These are phyloP conservation scores for Fomitopsis palustris DNA, from an alignment of 1,284 basidiomycete genomes.

Conservation along the genomic window DNA sequence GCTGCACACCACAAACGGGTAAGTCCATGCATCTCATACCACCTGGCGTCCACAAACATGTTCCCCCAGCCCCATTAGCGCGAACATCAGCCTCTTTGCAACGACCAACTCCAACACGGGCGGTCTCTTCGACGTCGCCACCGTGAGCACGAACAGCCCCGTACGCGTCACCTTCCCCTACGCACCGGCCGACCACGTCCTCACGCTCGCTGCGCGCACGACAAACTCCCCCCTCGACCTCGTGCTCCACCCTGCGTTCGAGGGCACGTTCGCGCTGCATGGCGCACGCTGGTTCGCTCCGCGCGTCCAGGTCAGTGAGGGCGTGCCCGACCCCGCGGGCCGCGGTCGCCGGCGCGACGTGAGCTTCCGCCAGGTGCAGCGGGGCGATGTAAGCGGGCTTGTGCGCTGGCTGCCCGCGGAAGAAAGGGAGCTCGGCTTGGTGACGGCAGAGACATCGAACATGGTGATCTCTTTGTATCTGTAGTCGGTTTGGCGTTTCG, in stretches of 20 bases:
- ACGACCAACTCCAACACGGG: conserved; percentile 22
- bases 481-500: background rate
- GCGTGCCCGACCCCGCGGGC: conserved; percentile 37
- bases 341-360: conserved; percentile 31
- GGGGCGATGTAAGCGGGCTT: conserved; percentile 8
- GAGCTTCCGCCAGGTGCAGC: background rate
- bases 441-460: conserved; percentile 16
- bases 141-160: conserved; percentile 19
- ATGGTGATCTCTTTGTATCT: conserved; percentile 2
- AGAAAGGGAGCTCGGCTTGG: conserved; percentile 7
- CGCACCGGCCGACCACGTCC: conserved; percentile 36
- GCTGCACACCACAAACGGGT: conserved; percentile 37
- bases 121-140: conserved; percentile 28
- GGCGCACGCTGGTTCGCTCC: conserved; percentile 23
- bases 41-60: background rate
- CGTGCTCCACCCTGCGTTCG: conserved; percentile 36
- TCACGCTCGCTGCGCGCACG: conserved; percentile 31
- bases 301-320: conserved; percentile 16
- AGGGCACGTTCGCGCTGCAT: conserved; percentile 36
- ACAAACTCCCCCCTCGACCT: conserved; percentile 28
- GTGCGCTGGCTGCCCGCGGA: conserved; percentile 13
- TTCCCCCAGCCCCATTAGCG: conserved; percentile 25
- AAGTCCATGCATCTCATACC: conserved; percentile 6
- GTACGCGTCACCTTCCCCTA: conserved; percentile 30
- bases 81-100: conserved; percentile 26